A percentile compares a stretch with the other conserved stretches of the same genome.
phyloP scores from a whole-genome alignment of 345 rosid species.

The Lepidium africanum region DNA sequence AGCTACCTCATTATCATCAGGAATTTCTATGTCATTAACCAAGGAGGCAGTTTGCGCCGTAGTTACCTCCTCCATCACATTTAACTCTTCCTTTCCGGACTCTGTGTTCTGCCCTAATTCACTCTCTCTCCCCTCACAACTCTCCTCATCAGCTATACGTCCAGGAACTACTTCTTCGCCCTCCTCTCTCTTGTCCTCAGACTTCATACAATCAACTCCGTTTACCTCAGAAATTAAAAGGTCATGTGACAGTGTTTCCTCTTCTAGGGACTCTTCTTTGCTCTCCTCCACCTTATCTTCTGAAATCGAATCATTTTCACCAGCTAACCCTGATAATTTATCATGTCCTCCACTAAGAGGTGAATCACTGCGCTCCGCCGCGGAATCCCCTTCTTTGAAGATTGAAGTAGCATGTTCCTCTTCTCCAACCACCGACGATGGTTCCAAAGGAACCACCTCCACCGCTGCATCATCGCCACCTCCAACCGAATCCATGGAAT shows the following conservation, averaged over 20 bases:
- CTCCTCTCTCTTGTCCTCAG: constrained; percentile 9
- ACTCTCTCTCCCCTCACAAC: not conserved
- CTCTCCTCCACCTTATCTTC: constrained; percentile 3
- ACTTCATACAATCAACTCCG: not conserved
- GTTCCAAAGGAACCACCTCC: not conserved
- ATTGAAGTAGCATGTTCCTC: constrained; percentile 11
- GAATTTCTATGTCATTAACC: constrained; percentile 24
- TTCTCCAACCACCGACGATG: not conserved
- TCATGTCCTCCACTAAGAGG: not conserved
- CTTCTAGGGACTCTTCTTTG: constrained; percentile 11
- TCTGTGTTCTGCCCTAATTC: constrained; percentile 2
- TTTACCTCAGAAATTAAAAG: constrained; percentile 5
- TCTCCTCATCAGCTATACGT: constrained; percentile 6
- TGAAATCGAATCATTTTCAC: constrained; percentile 6
- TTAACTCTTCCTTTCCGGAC: not conserved
- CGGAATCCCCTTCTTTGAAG: constrained; percentile 8
- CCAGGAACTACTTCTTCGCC: not conserved
- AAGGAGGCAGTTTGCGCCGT: constrained; percentile 6
- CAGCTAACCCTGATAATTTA: not conserved
- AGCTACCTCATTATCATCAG: constrained; percentile 19
- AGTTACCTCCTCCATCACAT: constrained; percentile 20
- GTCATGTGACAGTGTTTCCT: not conserved
- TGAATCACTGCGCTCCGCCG: constrained; percentile 7
- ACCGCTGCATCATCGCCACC: not conserved
- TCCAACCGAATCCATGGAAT: not conserved